A percentile compares a stretch with the other conserved stretches of the same genome.
phyloP scores from a whole-genome alignment of 768 basidiomycete species.

The Astraeus odoratus region DNA sequence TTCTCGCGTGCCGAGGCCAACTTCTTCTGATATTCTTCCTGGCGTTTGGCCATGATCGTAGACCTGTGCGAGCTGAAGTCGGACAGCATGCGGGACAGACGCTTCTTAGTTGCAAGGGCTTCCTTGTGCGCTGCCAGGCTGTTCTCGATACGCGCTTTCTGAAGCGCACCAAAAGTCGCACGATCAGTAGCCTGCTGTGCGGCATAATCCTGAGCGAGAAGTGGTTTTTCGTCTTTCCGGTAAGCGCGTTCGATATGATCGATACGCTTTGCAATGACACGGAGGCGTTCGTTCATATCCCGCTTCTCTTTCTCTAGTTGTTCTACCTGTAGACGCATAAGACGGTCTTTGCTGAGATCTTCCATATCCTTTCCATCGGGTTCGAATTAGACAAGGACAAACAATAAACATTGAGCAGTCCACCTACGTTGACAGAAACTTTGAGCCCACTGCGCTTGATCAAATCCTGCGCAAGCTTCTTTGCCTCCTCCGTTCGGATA shows the following conservation, averaged over 20 bases:
- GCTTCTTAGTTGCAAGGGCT: constrained; percentile 66
- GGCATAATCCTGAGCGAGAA: constrained; percentile 82
- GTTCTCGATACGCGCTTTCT: constrained; percentile 49
- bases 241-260: constrained; percentile 95
- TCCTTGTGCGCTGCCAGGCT: constrained; percentile 53
- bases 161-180: constrained; percentile 56
- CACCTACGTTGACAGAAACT: constrained; percentile 62
- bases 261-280: constrained; percentile 80
- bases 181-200: constrained; percentile 76
- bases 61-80: constrained; percentile 58
- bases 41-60: constrained; percentile 48
- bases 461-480: constrained; percentile 79
- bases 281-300: constrained; percentile 73
- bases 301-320: constrained; percentile 97
- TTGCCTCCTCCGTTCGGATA: constrained; percentile 63
- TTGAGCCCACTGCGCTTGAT: constrained; percentile 73
- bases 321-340: constrained; percentile 87
- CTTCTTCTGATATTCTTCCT: constrained; percentile 58
- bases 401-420: constrained; percentile 2
- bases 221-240: constrained; percentile 86
- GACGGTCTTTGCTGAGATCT: constrained; percentile 74
- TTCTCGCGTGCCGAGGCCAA: constrained; percentile 53
- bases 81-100: constrained; percentile 62
- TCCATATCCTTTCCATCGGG: constrained; percentile 57
- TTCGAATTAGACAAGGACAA: constrained; percentile 1